Conservation (phyloP, 2,329 filamentous ascomycete genomes). For the Alternaria rosae region DNA sequence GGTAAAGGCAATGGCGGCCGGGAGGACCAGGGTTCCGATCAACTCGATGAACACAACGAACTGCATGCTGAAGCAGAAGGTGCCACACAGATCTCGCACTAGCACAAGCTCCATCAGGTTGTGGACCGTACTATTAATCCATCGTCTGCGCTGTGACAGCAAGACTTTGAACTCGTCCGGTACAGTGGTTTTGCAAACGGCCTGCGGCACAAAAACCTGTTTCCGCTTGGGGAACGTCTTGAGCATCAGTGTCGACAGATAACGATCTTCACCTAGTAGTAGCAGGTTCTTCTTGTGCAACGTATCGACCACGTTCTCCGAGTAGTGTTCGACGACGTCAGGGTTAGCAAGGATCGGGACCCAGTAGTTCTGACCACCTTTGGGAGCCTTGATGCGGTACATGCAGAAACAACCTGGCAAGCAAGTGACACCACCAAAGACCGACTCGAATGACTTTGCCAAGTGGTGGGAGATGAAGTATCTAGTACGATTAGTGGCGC, state of each 20-base stretch:
- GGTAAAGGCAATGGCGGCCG: conserved; percentile 95
- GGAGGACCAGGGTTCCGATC: conserved; percentile 90
- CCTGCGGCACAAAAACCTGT: conserved; percentile 97
- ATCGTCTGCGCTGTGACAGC: conserved; percentile 91
- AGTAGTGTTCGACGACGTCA: conserved; percentile 98
- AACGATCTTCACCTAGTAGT: conserved; percentile 91
- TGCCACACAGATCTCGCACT: conserved; percentile 94
- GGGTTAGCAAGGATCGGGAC: conserved; percentile 98
- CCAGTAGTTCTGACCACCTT: conserved; percentile 99
- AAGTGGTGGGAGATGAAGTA: conserved; percentile 99
- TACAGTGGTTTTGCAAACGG: conserved; percentile 97
- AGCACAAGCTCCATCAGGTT: conserved; percentile 98
- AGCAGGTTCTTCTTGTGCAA: conserved; percentile 97
- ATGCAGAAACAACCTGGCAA: conserved; percentile 99
- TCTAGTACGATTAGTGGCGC: conserved; percentile 45
- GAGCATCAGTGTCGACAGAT: conserved; percentile 95
- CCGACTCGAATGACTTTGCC: conserved; percentile 95
- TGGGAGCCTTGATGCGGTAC: conserved; percentile 99
- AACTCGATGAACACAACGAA: conserved; percentile 97
- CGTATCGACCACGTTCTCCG: conserved; percentile 98
- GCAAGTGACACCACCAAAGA: conserved; percentile 99
- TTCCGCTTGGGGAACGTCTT: conserved; percentile 99
- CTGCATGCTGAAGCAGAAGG: conserved; percentile 99
- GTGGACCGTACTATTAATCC: conserved; percentile 99
- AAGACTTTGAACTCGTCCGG: conserved; percentile 92